Percentiles rank a stretch among this genome's conserved stretches.
Evolutionary conservation across 805 yeast species (phyloP).

Genomic region (Yamadazyma nakazawae): DNA sequence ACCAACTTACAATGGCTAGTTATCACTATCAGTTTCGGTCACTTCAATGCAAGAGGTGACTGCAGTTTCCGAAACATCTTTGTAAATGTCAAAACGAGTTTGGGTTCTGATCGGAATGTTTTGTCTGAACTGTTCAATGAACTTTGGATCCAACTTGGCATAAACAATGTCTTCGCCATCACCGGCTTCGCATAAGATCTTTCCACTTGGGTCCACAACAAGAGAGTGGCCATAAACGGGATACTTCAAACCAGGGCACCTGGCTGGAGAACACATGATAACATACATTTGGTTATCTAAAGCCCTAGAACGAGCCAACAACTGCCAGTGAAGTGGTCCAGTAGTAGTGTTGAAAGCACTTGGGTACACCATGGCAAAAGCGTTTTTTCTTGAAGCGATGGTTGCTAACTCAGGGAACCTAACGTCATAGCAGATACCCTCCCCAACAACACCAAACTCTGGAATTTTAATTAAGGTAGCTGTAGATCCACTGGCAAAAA

Average conservation of each 20-base stretch:
- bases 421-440: conserved; percentile 73
- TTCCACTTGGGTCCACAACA: conserved; percentile 62
- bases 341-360: conserved; percentile 76
- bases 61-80: conserved; percentile 27
- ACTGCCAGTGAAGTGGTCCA: conserved; percentile 73
- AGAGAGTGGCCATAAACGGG: conserved; percentile 68
- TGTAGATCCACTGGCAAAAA: conserved; percentile 67
- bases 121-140: conserved; percentile 53
- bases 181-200: conserved; percentile 66
- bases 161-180: conserved; percentile 73
- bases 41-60: conserved; percentile 10
- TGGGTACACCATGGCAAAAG: conserved; percentile 69
- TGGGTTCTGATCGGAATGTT: conserved; percentile 70
- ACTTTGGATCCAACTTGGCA: conserved; percentile 67
- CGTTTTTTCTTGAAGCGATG: conserved; percentile 54
- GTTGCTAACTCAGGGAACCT: conserved; percentile 69
- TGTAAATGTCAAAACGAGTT: conserved; percentile 66
- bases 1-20: neutral
- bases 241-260: conserved; percentile 55
- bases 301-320: conserved; percentile 63
- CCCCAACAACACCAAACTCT: conserved; percentile 61
- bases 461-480: conserved; percentile 66
- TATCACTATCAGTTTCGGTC: conserved; percentile 7
- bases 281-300: conserved; percentile 67
- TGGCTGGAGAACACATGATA: conserved; percentile 76